Base-by-base conservation (phyloP, 768 basidiomycete genomes). In the Pleurotus tuoliensis region DNA sequence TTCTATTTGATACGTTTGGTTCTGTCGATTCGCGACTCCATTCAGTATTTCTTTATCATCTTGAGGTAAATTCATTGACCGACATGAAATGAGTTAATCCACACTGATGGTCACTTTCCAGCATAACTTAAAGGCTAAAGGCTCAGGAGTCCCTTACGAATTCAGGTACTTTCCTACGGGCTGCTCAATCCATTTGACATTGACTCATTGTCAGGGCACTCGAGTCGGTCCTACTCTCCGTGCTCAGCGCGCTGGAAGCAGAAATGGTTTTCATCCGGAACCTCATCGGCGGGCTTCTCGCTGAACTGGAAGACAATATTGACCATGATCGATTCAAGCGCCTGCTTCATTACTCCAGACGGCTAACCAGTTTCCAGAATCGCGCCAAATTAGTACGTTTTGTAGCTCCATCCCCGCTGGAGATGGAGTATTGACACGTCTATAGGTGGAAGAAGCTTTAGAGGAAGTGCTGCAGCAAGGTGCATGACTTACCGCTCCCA, bases 201-300 rank as follows among this genome's bases (percentile, higher is more conserved):
- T 56, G 59, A 48, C 56, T 57, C 58, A 45, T 56, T 57, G 39
- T n/a, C 66, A 94, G 95, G 55, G 96, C 96, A 2, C 78, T 98
- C 39, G 96, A 98, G 63, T 95, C 94, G 1, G 87, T 97, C 56
- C 77, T 98, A 43, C 82, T 96, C 41, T 96, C 94, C 40, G 92
- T 96, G 8, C 74, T 95, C 56, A 91, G 90, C 61, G 94, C 96
- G 4, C 77, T 98, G 20, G 96, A 98, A 73, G 93, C 94, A 30
- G 96, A 98, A 73, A 90, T 98, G 90, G 88, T 88, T 12, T 95
- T 95, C 66, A 92, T 94, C 51, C 86, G 95, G 34, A 88, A 90
- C 59, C 84, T 97, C 38, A 90, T 98, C 51, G 90, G 91, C 52
- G 90, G 92, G 3, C 76, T 98, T 8, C 76, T 98, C 27, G 91